Conservation (phyloP, 2,329 filamentous ascomycete genomes). For the Chaetomiaceae sp. region DNA sequence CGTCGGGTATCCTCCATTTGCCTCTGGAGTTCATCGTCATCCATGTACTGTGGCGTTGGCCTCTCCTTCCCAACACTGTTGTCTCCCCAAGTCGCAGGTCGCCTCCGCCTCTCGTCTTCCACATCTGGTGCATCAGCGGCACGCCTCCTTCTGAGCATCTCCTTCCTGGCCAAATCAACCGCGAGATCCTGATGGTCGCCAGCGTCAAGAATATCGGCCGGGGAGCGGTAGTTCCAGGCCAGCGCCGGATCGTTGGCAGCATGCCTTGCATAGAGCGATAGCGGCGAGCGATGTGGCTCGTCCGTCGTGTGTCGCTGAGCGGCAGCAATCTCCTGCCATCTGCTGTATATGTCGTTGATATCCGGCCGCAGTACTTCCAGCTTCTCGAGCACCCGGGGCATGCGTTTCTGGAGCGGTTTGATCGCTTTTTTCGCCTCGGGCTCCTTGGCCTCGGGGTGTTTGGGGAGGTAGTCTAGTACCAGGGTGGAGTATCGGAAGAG, state of each 20-base stretch:
- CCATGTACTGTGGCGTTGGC: constrained; percentile 19
- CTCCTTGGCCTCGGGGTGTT: constrained; percentile 68
- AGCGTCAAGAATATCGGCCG: constrained; percentile 59
- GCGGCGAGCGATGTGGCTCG: constrained; percentile 17
- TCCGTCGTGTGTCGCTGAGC: constrained; percentile 26
- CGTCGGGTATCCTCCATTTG: constrained; percentile 50
- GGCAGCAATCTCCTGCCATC: constrained; percentile 54
- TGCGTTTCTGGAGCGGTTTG: constrained; percentile 41
- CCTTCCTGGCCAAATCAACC: constrained; percentile 66
- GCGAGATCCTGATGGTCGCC: constrained; percentile 68
- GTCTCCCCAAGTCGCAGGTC: constrained; percentile 39
- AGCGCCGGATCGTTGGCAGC: constrained; percentile 57
- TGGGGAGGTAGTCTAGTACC: constrained; percentile 67
- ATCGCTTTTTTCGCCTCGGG: constrained; percentile 60
- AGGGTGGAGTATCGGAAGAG: constrained; percentile 85
- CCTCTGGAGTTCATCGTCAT: constrained; percentile 41
- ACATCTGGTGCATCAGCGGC: constrained; percentile 52
- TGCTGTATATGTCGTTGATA: constrained; percentile 64
- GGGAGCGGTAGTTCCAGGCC: constrained; percentile 32
- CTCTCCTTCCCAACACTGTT: constrained; percentile 26
- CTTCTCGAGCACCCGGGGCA: constrained; percentile 56
- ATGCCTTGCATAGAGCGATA: constrained; percentile 38
- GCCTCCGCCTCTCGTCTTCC: constrained; percentile 50
- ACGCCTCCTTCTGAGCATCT: constrained; percentile 61
- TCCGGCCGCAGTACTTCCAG: constrained; percentile 75